Evolutionary conservation across 768 basidiomycete species (phyloP), one percentile per base, ranked within the genome.

Genomic region (Tricholoma sp.): DNA sequence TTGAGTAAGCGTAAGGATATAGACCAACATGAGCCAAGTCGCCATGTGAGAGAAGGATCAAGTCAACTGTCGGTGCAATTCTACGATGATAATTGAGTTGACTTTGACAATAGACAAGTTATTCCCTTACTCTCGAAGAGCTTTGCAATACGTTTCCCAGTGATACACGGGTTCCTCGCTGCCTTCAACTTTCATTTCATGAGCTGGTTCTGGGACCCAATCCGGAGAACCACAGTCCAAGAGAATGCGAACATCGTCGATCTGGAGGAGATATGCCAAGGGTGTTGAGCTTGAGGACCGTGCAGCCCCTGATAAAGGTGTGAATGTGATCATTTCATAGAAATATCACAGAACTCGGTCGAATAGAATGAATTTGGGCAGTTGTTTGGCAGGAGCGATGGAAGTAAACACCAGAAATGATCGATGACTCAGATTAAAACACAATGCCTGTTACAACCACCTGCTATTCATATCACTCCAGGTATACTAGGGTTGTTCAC

Each of bases 181-280:
- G 49, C 66, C 63, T 52, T 77, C 71, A 39, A 64, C 47, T 55
- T 70, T 72, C 43, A 59, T 63, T 61, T 66, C 62, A 58, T 75
- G 71, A 5, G 74, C 69, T 31, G 70, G 69, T 61, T 91, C 89
- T 32, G 85, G 89, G 21, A 79, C 76, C 87, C 88, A 89, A 73
- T 94, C 91, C 2, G 88, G 90, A 5, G 93, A 90, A 11, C 97
- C 97, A 69, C 96, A 93, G 74, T 99, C 97, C 57, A 99, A 81
- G 18, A 99, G 82, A 63, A 99, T 91, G 57, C 84, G 81, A 19
- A 97, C 87, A 71, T 95, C 94, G 77, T 98, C 97, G 55, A 98
- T 83, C 66, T 98, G 90, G 19, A 99, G 83, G 31, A 98, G 77
- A 70, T 97, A 96, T 7, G 86, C 82, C 43, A 93, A 75, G 2